Base-by-base conservation (phyloP, 306 rosid species). In the Senna tora region DNA sequence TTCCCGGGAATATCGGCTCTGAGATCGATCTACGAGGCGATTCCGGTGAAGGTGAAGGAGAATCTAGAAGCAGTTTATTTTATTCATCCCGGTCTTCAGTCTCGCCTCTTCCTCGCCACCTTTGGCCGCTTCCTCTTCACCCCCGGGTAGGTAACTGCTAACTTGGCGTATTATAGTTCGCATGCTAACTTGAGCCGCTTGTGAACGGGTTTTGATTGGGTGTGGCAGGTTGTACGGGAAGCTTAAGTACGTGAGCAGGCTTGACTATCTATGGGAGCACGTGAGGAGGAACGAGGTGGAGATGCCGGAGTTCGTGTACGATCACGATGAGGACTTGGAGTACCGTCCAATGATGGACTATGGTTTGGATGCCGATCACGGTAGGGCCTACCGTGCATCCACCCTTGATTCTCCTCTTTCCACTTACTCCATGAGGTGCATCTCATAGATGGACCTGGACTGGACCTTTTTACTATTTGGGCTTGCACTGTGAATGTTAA, bases 321-420 rank as follows among this genome's bases (percentile, higher is more conserved):
- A 94, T 82, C 97, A 91, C 14, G 98, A 94, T 59, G 98, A 94
- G 77, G 98, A 89, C 71, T 75, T 94, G 80, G 97, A 94, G 74
- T 80, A 84, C 83, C 94, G 97, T 71, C 96, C 97, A 52, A 87
- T 86, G 91, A 86, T 91, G 97, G 97, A 94, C 51, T 91, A 91
- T 19, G 98, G 97, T 0, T 75, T 91, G 52, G 98, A 94, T 82
- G 91, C 97, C 62, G 98, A 94, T 30, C 97, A 91, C 9, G 88
- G 89, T 0, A 87, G 98, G 77, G 87, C 84, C 9, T 87, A 90
- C 70, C 91, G 75, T 53, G 81, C 85, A 2, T 94, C 96, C 22
- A 42, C 91, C 0, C 46, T 89, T 1, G 94, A 91, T 46, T 84
- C 97, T 0, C 84, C 93, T 0, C 89, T 89, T 0, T 71, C 88